Evolutionary conservation across 805 yeast species (phyloP).

Genomic region (Teunomyces stri): DNA sequence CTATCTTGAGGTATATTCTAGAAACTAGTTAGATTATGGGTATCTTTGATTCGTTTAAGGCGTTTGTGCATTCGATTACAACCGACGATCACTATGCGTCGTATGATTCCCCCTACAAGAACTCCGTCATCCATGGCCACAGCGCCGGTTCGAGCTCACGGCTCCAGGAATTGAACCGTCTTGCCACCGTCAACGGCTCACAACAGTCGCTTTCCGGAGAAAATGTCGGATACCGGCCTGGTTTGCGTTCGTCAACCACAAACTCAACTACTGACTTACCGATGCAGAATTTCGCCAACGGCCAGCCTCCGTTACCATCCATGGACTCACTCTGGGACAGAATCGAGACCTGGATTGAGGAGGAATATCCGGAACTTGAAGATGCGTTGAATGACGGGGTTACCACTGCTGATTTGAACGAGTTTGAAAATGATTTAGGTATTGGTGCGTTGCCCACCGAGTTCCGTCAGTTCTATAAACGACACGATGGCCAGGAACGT

Average conservation of each 20-base stretch:
- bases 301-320: slow-evolving; percentile 48
- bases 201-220: slow-evolving; percentile 26
- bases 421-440: slow-evolving; percentile 44
- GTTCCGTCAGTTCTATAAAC: slow-evolving; percentile 43
- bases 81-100: slow-evolving; percentile 61
- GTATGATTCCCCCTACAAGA: slow-evolving; percentile 39
- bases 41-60: slow-evolving; percentile 30
- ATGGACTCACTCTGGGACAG: slow-evolving; percentile 44
- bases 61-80: slow-evolving; percentile 46
- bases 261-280: slow-evolving; percentile 41
- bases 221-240: slow-evolving; percentile 39
- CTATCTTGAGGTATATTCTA: no score
- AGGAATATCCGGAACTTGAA: slow-evolving; percentile 45
- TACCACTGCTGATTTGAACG: slow-evolving; percentile 45
- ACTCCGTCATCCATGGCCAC: slow-evolving; percentile 16
- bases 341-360: slow-evolving; percentile 42
- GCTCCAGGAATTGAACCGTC: slow-evolving; percentile 33
- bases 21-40: slow-evolving; percentile 17
- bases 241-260: slow-evolving; percentile 41
- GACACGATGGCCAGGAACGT: slow-evolving; percentile 46
- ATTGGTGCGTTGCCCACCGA: slow-evolving; percentile 43
- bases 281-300: slow-evolving; percentile 25
- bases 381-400: slow-evolving; percentile 44
- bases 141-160: slow-evolving; percentile 26
- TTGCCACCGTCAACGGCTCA: slow-evolving; percentile 23